Evolutionary conservation across 192 early-diverging fungal species (phyloP), one percentile per base, ranked within the genome.

Genomic region (Endogone sp.): DNA sequence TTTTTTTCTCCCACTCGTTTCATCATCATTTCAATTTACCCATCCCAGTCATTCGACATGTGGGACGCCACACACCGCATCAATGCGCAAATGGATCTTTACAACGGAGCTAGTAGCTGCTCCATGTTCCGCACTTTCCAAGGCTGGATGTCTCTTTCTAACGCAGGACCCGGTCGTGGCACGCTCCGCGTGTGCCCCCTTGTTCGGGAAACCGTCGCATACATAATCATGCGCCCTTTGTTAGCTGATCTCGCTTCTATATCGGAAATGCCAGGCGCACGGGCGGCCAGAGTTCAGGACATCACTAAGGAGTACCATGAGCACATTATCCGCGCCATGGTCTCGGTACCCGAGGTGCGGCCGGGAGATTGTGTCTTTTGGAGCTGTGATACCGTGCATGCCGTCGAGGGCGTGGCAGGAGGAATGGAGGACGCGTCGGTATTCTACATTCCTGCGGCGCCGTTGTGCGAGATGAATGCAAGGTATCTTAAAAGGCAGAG

Each of bases 291-390:
- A 30, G 62, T 59, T 29, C 70, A 72, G 37, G 56, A 60, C 29
- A 63, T 76, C 24, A 54, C 8, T 16, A 54, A 32, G n/a, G 62
- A 61, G 24, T 49, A 76, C 1, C 71, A 72, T 55, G 66, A 61
- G 20, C 75, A 64, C 21, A 76, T 76, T 65, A 67, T 69, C 24
- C 63, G 72, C 13, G 63, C 62, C 3, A 69, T 76, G 71, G 69
- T 71, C 3, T 65, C 70, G 29, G 27, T 71, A 9, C 71, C 75
- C 30, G 55, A 26, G 3, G 63, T 76, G 37, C 27, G 68, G 23
- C 67, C 66, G 30, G 75, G 75, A 25, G 75, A 76, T 68, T 71
- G 66, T 21, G 66, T 76, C 24, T 76, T 76, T 25, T 76, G 75
- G 75, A 69, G 60, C 27, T 29, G 55, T 55, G 75, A 76, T 65